Evolutionary conservation across 2,329 filamentous ascomycete genomes (phyloP), one percentile per base, ranked within the genome.

Genomic region (Fusarium sp.): DNA sequence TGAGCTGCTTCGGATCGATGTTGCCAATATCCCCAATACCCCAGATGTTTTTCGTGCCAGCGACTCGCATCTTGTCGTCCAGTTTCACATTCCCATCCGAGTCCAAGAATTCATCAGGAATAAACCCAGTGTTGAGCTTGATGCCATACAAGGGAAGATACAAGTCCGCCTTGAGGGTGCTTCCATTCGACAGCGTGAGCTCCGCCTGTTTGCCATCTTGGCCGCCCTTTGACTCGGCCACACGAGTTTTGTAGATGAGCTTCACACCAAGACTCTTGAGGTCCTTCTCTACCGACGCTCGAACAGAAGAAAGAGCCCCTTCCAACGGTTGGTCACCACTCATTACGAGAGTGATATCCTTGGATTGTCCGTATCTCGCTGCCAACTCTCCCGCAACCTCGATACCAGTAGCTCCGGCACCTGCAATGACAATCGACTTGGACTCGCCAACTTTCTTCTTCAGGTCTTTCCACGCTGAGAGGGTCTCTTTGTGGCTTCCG

Each of bases 91-190:
- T 82, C 0, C 83, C 81, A 0, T 62, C 24, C 2, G 70, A 45
- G 37, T 84, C 83, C 5, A 84, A 69, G 52, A 86, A 77, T 1
- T 73, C 50, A 0, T 67, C 43, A 0, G 85, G 83, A 13, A 84
- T 65, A 64, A 87, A 87, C 0, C 77, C 73, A 0, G 83, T 85
- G 77, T 89, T 89, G 57, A 83, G 80, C 1, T 75, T 67, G 16
- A 85, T 67, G 41, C 88, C 88, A 65, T 83, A 82, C 0, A 86
- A 82, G 1, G 87, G 86, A 4, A 89, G 79, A 75, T 86, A 84
- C 37, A 87, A 74, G 20, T 84, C 83, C 45, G 82, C 75, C 4
- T 73, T 77, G 54, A 80, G 70, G 5, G 78, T 80, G n/a, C 69
- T 75, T 29, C 78, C 79, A 41, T 78, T 78, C 6, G 79, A 82